A percentile compares a stretch with the other conserved stretches of the same genome.
Evolutionary conservation across 2,329 filamentous ascomycete genomes (phyloP).

Genomic region (Pseudopyrenochaeta lycopersici): DNA sequence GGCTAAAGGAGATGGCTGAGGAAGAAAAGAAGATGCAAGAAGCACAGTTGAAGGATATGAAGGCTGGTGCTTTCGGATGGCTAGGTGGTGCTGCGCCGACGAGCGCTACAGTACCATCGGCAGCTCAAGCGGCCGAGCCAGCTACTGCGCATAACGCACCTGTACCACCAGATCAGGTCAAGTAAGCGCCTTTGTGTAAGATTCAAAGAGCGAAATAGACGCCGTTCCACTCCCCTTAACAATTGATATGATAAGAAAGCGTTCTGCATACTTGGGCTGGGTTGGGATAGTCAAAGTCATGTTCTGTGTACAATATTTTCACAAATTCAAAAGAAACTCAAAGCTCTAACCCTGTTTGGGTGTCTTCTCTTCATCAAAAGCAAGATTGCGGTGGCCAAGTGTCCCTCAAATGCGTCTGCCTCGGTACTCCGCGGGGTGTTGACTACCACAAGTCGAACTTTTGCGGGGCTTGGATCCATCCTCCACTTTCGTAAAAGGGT

Average conservation of each 20-base stretch:
- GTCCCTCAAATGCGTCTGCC: constrained; percentile 2
- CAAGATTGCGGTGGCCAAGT: too few relatives aligned
- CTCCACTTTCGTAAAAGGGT: too few relatives aligned
- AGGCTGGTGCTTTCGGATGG: constrained; percentile 56
- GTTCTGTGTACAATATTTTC: constrained; percentile 3
- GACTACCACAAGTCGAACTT: neutral
- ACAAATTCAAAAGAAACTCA: neutral
- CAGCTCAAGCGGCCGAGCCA: constrained; percentile 24
- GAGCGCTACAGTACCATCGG: constrained; percentile 21
- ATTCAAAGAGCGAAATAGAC: neutral
- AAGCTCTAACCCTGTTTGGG: too few relatives aligned
- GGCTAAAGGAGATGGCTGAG: constrained; percentile 91
- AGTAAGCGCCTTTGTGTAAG: constrained; percentile 14
- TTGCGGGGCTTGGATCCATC: neutral
- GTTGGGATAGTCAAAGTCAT: too few relatives aligned
- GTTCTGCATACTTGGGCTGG: constrained; percentile 1
- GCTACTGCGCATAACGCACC: constrained; percentile 21
- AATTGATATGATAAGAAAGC: too few relatives aligned
- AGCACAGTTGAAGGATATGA: constrained; percentile 92
- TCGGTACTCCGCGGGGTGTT: constrained; percentile 12
- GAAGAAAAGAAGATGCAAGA: constrained; percentile 89
- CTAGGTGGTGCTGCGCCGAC: constrained; percentile 27
- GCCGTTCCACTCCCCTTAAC: constrained; percentile 11
- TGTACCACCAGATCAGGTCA: constrained; percentile 17
- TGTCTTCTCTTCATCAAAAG: too few relatives aligned